Percentiles rank a stretch among this genome's conserved stretches.
These are phyloP conservation scores for Starmera stellimalicola DNA, from an alignment of 1,139 yeast genomes.

Conservation along the genomic window DNA sequence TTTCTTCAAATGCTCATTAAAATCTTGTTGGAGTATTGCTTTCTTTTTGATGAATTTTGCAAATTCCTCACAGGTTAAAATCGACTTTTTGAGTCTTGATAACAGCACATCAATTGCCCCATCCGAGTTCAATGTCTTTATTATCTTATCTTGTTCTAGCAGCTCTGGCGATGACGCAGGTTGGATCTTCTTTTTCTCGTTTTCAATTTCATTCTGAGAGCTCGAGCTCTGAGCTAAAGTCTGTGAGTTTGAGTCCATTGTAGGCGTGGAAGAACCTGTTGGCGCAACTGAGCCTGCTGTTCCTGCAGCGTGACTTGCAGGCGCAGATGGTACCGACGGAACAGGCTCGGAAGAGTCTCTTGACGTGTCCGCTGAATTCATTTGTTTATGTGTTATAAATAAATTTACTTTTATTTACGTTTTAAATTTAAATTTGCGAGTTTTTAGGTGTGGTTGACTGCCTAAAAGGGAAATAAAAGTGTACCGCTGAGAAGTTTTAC, in stretches of 20 bases:
- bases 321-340: slow-evolving; percentile 3
- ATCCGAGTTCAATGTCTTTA: slow-evolving; percentile 45
- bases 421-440: too few species aligned
- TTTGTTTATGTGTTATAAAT: neutral
- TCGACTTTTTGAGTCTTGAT: slow-evolving; percentile 66
- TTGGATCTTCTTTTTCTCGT: slow-evolving; percentile 4
- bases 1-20: slow-evolving; percentile 64
- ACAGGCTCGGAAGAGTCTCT: slow-evolving; percentile 4
- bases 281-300: too few species aligned
- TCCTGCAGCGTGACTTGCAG: too few species aligned
- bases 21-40: slow-evolving; percentile 72
- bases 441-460: slow-evolving; percentile 2
- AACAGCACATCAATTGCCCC: slow-evolving; percentile 58
- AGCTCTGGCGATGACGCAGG: slow-evolving; percentile 18
- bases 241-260: too few species aligned
- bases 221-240: too few species aligned
- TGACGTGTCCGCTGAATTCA: neutral
- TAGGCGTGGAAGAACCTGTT: too few species aligned
- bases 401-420: neutral
- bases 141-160: slow-evolving; percentile 36
- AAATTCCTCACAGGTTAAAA: slow-evolving; percentile 78
- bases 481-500: too few species aligned
- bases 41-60: slow-evolving; percentile 70
- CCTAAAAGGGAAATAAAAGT: slow-evolving; percentile 2
- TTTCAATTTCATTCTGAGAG: neutral